These are phyloP conservation scores for Alloteropsis angusta DNA, from an alignment of 202 grass and related monocot genomes.

Conservation along the genomic window DNA sequence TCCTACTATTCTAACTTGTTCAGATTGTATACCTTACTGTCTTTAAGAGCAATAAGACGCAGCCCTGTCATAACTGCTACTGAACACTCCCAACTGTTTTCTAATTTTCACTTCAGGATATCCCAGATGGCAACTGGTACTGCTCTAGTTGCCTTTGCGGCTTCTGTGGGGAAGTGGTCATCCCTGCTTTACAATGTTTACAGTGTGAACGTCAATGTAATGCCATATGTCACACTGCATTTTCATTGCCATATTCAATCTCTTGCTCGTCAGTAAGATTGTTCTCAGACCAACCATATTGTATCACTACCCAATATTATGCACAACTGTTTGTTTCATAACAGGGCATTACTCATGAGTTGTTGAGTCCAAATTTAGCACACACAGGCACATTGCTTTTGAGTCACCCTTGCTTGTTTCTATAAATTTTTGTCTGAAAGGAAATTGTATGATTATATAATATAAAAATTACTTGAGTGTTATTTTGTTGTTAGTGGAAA, in stretches of 20 bases:
- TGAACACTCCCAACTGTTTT: background rate
- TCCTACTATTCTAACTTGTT: background rate
- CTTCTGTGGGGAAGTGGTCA: conserved; percentile 52
- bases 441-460: conserved; percentile 3
- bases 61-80: conserved; percentile 15
- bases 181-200: conserved; percentile 53
- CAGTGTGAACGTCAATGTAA: conserved; percentile 81
- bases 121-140: conserved; percentile 87
- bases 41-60: conserved; percentile 23
- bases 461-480: conserved; percentile 1
- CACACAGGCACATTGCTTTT: background rate
- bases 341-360: background rate
- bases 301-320: background rate
- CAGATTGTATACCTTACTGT: background rate
- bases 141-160: conserved; percentile 64
- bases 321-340: background rate
- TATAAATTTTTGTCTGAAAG: background rate
- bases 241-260: conserved; percentile 4
- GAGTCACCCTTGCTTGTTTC: background rate
- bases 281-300: background rate
- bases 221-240: conserved; percentile 6
- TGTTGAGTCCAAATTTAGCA: conserved; percentile 9
- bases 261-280: background rate
- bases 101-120: conserved; percentile 46
- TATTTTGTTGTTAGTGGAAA: background rate